These are phyloP conservation scores for Hebeloma cylindrosporum DNA, from an alignment of 768 basidiomycete genomes.

Conservation along the genomic window DNA sequence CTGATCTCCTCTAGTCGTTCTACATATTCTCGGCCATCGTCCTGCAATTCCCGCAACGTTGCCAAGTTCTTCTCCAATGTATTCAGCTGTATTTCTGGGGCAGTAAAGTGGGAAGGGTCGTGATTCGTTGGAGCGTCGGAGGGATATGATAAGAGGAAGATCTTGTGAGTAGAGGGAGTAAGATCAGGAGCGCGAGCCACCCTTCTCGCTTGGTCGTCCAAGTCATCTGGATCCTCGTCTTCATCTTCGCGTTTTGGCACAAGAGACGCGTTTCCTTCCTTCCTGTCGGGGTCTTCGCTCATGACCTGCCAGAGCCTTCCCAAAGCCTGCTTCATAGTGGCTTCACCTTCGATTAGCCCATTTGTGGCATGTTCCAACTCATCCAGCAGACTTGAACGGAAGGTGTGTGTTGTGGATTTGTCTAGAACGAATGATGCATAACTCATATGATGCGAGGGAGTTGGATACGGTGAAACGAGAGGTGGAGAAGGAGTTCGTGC, in stretches of 20 bases:
- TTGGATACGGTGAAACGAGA: constrained; percentile 70
- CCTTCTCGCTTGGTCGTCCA: constrained; percentile 40
- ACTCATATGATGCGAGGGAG: constrained; percentile 67
- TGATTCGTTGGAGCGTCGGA: constrained; percentile 47
- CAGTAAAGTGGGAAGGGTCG: constrained; percentile 64
- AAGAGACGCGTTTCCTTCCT: constrained; percentile 37
- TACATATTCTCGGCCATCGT: constrained; percentile 85
- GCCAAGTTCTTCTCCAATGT: constrained; percentile 74
- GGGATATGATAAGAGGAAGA: constrained; percentile 57
- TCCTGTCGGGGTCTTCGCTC: constrained; percentile 62
- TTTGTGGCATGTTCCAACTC: constrained; percentile 83
- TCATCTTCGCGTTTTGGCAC: constrained; percentile 71
- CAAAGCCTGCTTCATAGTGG: constrained; percentile 66
- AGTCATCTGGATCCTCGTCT: constrained; percentile 51
- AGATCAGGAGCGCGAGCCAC: constrained; percentile 66
- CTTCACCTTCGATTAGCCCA: constrained; percentile 82
- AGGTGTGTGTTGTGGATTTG: constrained; percentile 79
- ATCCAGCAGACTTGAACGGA: constrained; percentile 74
- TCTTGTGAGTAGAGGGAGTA: constrained; percentile 61
- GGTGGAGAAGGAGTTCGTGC: constrained; percentile 77
- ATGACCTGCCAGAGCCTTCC: constrained; percentile 83
- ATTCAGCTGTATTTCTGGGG: constrained; percentile 65
- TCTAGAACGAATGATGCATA: constrained; percentile 88
- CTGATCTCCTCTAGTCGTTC: constrained; percentile 83
- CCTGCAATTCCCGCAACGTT: constrained; percentile 75